Percentiles rank a stretch among this genome's conserved stretches.
Conservation (phyloP, 352 stramenopile species). For the Pythium scleroteichum region DNA sequence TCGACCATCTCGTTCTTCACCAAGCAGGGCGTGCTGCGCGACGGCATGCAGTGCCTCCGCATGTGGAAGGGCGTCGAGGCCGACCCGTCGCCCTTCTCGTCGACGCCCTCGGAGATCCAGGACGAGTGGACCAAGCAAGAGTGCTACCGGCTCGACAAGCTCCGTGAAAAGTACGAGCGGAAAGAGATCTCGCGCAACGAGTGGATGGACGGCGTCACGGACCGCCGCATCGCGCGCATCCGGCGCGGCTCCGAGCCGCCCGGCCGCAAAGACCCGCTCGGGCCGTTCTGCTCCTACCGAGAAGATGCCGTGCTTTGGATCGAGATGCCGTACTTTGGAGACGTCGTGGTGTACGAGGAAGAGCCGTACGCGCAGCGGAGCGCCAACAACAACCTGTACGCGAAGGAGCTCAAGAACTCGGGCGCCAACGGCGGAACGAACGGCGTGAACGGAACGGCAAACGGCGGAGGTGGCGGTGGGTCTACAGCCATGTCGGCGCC, state of each 20-base stretch:
- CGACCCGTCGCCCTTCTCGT: slow-evolving; percentile 60
- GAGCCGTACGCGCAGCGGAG: slow-evolving; percentile 85
- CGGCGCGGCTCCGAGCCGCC: slow-evolving; percentile 75
- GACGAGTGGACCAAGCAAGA: slow-evolving; percentile 76
- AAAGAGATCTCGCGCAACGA: slow-evolving; percentile 86
- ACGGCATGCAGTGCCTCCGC: slow-evolving; percentile 87
- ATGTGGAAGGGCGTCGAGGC: slow-evolving; percentile 75
- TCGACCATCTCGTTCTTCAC: slow-evolving; percentile 89
- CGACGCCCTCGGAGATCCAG: slow-evolving; percentile 72
- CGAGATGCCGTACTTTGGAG: slow-evolving; percentile 91
- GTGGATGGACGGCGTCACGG: slow-evolving; percentile 91
- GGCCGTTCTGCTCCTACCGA: slow-evolving; percentile 79
- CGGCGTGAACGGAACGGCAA: neutral
- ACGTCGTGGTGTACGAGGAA: slow-evolving; percentile 93
- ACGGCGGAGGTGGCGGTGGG: neutral
- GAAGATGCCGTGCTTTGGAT: slow-evolving; percentile 84
- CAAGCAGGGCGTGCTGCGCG: slow-evolving; percentile 77
- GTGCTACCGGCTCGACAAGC: slow-evolving; percentile 85
- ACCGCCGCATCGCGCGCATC: slow-evolving; percentile 85
- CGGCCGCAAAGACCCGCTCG: slow-evolving; percentile 62
- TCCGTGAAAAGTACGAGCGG: slow-evolving; percentile 87
- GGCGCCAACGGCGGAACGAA: slow-evolving; percentile 4
- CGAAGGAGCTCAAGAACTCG: slow-evolving; percentile 23
- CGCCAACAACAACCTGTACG: slow-evolving; percentile 27
- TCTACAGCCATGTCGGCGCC: slow-evolving; percentile 15